phyloP scores from a whole-genome alignment of 345 rosid species.

The Erucastrum elatum region DNA sequence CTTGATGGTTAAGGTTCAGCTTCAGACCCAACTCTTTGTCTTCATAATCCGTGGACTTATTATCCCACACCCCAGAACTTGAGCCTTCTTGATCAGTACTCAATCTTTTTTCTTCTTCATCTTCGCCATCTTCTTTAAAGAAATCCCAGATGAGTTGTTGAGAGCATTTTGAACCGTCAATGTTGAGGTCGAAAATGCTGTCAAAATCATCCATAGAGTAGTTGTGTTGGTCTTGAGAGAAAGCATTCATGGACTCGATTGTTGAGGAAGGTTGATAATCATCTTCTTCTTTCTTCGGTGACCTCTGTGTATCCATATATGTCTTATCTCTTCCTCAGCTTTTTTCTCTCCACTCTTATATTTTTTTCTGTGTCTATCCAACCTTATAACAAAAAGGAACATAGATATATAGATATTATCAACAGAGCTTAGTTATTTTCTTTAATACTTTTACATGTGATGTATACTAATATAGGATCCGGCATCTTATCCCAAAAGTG shows the following conservation, averaged over 20 bases:
- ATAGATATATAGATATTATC: conserved; percentile 2
- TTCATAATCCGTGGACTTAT: conserved; percentile 34
- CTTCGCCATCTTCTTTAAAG: conserved; percentile 37
- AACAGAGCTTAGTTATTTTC: neutral
- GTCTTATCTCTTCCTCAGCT: neutral
- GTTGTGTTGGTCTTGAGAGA: conserved; percentile 11
- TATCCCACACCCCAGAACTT: conserved; percentile 37
- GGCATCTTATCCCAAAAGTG: conserved; percentile 42
- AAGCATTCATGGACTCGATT: conserved; percentile 14
- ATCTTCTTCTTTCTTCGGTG: conserved; percentile 40
- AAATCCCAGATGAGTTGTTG: conserved; percentile 33
- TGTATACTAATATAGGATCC: conserved; percentile 17
- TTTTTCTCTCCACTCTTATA: conserved; percentile 26
- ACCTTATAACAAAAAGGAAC: conserved; percentile 7
- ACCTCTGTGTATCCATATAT: conserved; percentile 36
- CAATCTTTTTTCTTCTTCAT: conserved; percentile 5
- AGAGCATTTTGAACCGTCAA: conserved; percentile 40
- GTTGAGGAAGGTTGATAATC: conserved; percentile 22
- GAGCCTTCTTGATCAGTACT: conserved; percentile 40
- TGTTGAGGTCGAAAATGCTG: conserved; percentile 25
- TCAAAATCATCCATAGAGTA: conserved; percentile 21
- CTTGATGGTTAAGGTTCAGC: conserved; percentile 73
- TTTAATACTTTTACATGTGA: neutral
- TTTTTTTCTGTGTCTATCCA: conserved; percentile 7
- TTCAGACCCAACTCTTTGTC: conserved; percentile 47